phyloP scores from a whole-genome alignment of 2,329 filamentous ascomycete species.

The Aspergillus intermedius region DNA sequence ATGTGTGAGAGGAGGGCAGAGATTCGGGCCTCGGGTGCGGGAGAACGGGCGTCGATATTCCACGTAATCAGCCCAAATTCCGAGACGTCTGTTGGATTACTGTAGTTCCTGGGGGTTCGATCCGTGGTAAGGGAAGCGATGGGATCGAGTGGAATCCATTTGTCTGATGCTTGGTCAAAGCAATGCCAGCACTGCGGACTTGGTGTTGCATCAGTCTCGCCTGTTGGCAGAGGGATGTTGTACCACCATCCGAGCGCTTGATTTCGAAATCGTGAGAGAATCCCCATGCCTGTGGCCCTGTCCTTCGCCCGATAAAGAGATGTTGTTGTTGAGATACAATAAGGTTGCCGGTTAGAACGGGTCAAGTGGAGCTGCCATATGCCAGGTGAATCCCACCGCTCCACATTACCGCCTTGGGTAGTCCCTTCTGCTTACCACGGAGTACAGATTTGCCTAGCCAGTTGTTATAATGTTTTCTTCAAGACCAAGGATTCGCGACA shows the following conservation, averaged over 20 bases:
- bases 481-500: background rate
- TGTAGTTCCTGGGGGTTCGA: too few species aligned
- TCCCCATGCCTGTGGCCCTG: background rate
- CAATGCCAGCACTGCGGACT: background rate
- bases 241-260: background rate
- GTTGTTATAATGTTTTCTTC: background rate
- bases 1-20: background rate
- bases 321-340: background rate
- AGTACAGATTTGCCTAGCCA: background rate
- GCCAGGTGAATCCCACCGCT: background rate
- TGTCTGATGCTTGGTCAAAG: background rate
- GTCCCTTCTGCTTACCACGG: too few species aligned
- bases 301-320: background rate
- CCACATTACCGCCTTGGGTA: background rate
- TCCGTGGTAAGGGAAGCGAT: background rate
- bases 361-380: background rate
- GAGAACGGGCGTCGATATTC: background rate
- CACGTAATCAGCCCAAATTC: background rate
- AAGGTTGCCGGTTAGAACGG: background rate
- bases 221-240: background rate
- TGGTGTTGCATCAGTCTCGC: background rate
- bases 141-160: background rate
- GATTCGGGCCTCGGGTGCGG: background rate
- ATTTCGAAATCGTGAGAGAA: background rate
- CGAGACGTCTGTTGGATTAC: background rate